Base-by-base conservation (phyloP, 2,329 filamentous ascomycete genomes). In the Rutstroemia sydowiana region DNA sequence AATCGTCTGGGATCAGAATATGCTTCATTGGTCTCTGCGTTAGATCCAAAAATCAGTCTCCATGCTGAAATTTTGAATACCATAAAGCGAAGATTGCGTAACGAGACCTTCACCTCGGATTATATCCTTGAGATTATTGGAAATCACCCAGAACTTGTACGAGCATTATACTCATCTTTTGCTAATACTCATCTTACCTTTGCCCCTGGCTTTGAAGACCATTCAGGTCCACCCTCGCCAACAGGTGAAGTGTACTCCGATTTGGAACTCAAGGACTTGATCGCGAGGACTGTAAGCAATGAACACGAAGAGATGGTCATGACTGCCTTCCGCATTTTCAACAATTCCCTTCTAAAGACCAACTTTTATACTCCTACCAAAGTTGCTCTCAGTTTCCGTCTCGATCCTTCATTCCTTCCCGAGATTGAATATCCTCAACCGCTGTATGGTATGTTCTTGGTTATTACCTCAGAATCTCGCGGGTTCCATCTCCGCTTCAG, bases 271-370 rank as follows among this genome's bases (percentile, higher is more conserved):
- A 84, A 88, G 69, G 82, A 87, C 46, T 75, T 85, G 59, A 93
- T 95, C 65, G 79, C 85, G 55, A 85, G 82, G 66, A 87, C 85
- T n/a, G 85, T 88, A 16, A 79, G 77, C 54, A 97, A 95, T 65
- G 92, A 98, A 73, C 91, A 98, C 71, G 90, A 98, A 66, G 86
- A 92, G 67, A 95, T 96, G 84, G 93, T 98, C 61, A 95, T 98
- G 89, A 89, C 84, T 39, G 89, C 91, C 14, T 97, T 98, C 81
- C 84, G 89, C 51, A 84, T 93, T 57, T 98, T 98, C 82, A 98
- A 98, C 75, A 84, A 81, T 53, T 82, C 87, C 43, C 84, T 97
- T 42, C 77, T 97, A 60, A 98, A 97, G 81, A 98, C 93, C 62
- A 98, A 98, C 75, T 85, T 83, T 69, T 85, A 83, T 68, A 98